Percentiles rank a stretch among this genome's conserved stretches.
These are phyloP conservation scores for Flaveria ramosissima DNA, from an alignment of 129 eudicot genomes.

Conservation along the genomic window DNA sequence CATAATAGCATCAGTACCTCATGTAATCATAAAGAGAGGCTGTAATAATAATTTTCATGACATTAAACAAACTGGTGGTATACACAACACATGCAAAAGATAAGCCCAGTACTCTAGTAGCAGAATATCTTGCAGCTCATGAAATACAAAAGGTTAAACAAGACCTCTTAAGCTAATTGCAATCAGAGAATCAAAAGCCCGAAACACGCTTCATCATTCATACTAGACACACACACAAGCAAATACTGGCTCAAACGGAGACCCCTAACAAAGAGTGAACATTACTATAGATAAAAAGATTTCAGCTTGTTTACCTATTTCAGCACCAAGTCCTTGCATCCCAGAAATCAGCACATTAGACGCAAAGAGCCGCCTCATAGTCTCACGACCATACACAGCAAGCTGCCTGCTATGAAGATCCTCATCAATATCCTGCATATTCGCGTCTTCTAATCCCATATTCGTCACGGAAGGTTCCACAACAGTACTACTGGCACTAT, in stretches of 20 bases:
- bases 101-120: no score
- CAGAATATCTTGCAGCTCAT: background rate
- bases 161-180: background rate
- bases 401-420: constrained; percentile 98
- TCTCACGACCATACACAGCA: constrained; percentile 99
- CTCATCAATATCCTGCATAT: constrained; percentile 74
- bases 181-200: background rate
- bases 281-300: no score
- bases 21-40: background rate
- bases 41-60: constrained; percentile 7
- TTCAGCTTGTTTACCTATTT: constrained; percentile 58
- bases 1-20: background rate
- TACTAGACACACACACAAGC: background rate
- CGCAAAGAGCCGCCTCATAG: constrained; percentile 84
- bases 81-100: background rate
- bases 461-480: constrained; percentile 28
- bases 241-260: no score
- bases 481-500: constrained; percentile 6
- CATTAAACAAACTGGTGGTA: background rate
- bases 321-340: constrained; percentile 96
- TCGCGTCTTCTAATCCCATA: constrained; percentile 68
- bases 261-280: no score
- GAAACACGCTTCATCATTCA: background rate
- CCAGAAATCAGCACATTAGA: constrained; percentile 91
- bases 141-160: background rate